Conservation (phyloP, 441 rosid genomes). For the Macaranga tanarius region DNA sequence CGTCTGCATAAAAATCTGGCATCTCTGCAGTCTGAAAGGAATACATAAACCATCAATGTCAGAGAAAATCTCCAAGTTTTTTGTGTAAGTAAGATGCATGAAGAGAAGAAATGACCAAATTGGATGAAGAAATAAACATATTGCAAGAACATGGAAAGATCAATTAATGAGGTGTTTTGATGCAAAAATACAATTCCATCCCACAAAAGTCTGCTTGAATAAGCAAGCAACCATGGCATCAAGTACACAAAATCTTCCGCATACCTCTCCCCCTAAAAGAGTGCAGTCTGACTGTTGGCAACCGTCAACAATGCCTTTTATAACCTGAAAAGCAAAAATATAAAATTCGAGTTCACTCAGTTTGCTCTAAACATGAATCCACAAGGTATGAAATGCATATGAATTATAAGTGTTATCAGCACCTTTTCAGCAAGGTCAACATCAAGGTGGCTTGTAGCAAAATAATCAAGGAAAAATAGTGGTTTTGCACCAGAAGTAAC, state of each 20-base stretch:
- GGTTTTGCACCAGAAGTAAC: conserved; percentile 97
- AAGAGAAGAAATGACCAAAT: neutral
- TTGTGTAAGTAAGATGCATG: neutral
- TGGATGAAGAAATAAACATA: neutral
- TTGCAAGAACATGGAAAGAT: neutral
- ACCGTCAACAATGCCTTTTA: conserved; percentile 90
- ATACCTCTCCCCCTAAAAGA: conserved; percentile 97
- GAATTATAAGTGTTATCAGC: conserved; percentile 6
- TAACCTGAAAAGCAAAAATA: conserved; percentile 49
- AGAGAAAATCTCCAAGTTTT: neutral
- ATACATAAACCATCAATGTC: conserved; percentile 3
- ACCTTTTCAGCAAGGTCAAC: conserved; percentile 98
- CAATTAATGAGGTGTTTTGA: neutral
- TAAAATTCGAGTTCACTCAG: neutral
- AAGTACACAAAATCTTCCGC: neutral
- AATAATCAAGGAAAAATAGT: conserved; percentile 87
- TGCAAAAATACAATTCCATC: neutral
- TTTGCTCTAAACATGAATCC: no score
- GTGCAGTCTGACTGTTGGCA: conserved; percentile 76
- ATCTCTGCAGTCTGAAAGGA: conserved; percentile 83
- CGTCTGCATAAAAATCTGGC: conserved; percentile 80
- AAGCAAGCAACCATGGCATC: neutral
- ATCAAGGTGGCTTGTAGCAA: conserved; percentile 86
- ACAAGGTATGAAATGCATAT: neutral
- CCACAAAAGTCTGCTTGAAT: neutral